These are phyloP conservation scores for Ceratobasidium papillatum DNA, from an alignment of 1,284 basidiomycete species.

Conservation along the genomic window DNA sequence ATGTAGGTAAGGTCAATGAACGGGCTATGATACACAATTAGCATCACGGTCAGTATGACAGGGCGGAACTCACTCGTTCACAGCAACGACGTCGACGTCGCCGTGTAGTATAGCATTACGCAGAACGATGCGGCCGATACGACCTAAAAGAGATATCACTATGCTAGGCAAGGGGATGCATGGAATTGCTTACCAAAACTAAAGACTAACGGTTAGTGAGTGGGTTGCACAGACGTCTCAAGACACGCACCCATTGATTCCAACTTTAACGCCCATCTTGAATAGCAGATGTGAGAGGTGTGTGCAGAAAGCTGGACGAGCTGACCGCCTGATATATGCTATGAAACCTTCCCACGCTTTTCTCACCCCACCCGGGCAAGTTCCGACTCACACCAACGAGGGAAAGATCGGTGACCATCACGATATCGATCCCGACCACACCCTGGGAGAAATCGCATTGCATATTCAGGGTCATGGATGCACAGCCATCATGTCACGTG, in stretches of 20 bases:
- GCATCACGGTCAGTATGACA: constrained; percentile 18
- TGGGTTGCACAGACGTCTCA: constrained; percentile 8
- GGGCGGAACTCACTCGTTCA: constrained; percentile 79
- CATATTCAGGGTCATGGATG: not conserved
- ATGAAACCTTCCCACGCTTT: constrained; percentile 26
- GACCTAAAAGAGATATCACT: constrained; percentile 63
- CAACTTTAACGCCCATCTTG: constrained; percentile 76
- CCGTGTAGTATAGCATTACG: constrained; percentile 88
- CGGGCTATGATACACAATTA: constrained; percentile 61
- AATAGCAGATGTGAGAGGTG: constrained; percentile 1
- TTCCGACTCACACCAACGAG: not conserved
- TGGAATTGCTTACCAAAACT: constrained; percentile 70
- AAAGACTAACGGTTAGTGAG: constrained; percentile 43
- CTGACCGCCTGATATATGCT: constrained; percentile 15
- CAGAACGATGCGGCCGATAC: constrained; percentile 97
- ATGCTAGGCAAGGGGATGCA: constrained; percentile 2
- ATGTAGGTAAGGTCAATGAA: constrained; percentile 98
- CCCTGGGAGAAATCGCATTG: constrained; percentile 7
- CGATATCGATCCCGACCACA: constrained; percentile 28
- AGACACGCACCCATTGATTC: constrained; percentile 86
- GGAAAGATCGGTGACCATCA: not conserved
- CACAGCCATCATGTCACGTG: constrained; percentile 34
- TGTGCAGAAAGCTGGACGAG: not conserved
- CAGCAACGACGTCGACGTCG: constrained; percentile 83
- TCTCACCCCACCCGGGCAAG: not conserved